Evolutionary conservation across 208 protist genomes (phyloP).

Genomic region (Leishmania mexicana): DNA sequence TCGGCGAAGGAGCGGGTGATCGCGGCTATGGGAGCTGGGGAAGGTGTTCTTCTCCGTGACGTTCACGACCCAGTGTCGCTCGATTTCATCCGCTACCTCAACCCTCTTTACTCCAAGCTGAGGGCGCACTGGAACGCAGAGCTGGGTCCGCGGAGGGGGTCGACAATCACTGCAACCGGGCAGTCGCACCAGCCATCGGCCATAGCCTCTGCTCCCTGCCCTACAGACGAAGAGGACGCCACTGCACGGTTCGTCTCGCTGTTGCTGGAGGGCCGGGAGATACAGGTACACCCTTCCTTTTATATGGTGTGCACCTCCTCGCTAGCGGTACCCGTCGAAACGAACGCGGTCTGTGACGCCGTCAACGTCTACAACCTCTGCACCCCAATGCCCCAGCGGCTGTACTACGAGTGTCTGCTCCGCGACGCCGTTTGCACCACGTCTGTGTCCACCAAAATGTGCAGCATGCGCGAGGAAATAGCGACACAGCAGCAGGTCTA

Average conservation of each 20-base stretch:
- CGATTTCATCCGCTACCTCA: slow-evolving; percentile 37
- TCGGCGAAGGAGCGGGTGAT: slow-evolving; percentile 45
- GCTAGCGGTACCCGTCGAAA: slow-evolving; percentile 21
- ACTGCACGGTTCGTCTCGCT: slow-evolving; percentile 11
- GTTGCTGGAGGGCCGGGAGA: slow-evolving; percentile 37
- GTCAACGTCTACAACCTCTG: slow-evolving; percentile 42
- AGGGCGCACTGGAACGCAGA: slow-evolving; percentile 17
- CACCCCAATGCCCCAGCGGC: slow-evolving; percentile 3
- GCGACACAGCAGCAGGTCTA: slow-evolving; percentile 33
- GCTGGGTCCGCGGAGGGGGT: background rate
- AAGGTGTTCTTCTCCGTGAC: slow-evolving; percentile 78
- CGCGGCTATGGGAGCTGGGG: slow-evolving; percentile 51
- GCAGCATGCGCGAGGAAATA: slow-evolving; percentile 40
- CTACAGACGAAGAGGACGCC: background rate
- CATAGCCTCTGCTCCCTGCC: background rate
- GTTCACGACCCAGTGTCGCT: slow-evolving; percentile 28
- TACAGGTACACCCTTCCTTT: slow-evolving; percentile 60
- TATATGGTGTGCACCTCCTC: slow-evolving; percentile 61
- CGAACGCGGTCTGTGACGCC: slow-evolving; percentile 17
- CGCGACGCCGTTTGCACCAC: slow-evolving; percentile 16
- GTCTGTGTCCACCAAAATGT: slow-evolving; percentile 28
- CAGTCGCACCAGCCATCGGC: background rate
- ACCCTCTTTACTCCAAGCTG: slow-evolving; percentile 27
- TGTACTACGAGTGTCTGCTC: slow-evolving; percentile 20
- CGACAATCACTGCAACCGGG: background rate